Conservation (phyloP, 352 stramenopile genomes). For the Phytopythium kandeliae region DNA sequence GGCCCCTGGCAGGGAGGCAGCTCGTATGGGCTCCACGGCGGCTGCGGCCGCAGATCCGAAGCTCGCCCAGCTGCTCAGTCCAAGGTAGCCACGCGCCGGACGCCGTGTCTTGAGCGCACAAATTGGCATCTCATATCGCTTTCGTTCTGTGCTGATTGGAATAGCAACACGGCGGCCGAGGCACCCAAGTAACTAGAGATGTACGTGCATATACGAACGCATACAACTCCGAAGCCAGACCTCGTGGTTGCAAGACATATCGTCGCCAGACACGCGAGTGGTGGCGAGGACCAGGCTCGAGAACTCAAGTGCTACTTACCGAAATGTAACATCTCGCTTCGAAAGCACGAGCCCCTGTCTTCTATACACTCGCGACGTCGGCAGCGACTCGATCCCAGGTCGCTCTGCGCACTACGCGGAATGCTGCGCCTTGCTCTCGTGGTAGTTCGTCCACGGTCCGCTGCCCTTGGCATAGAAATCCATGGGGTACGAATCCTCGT, state of each 20-base stretch:
- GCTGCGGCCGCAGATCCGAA: slow-evolving; percentile 17
- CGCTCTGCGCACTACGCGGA: too few relatives aligned
- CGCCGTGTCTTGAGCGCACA: too few relatives aligned
- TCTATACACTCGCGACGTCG: too few relatives aligned
- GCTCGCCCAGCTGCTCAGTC: slow-evolving; percentile 44
- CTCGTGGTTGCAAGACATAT: too few relatives aligned
- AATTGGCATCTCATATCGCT: background rate
- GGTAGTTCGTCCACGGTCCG: slow-evolving; percentile 97
- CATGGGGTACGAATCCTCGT: slow-evolving; percentile 95
- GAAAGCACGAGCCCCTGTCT: too few relatives aligned
- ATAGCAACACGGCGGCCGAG: background rate
- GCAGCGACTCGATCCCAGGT: too few relatives aligned
- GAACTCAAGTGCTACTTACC: background rate
- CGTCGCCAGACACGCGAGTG: too few relatives aligned
- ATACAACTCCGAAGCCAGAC: background rate
- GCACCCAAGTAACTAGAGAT: slow-evolving; percentile 1
- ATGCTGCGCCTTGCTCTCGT: slow-evolving; percentile 46
- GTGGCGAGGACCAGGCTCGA: background rate
- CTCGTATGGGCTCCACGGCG: background rate
- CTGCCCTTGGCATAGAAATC: slow-evolving; percentile 98
- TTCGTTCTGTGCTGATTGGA: background rate
- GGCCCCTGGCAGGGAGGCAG: background rate
- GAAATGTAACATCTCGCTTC: background rate
- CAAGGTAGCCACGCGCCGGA: slow-evolving; percentile 19
- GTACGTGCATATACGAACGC: background rate